phyloP scores from a whole-genome alignment of 2,329 filamentous ascomycete species.

The Aphanocladium album region DNA sequence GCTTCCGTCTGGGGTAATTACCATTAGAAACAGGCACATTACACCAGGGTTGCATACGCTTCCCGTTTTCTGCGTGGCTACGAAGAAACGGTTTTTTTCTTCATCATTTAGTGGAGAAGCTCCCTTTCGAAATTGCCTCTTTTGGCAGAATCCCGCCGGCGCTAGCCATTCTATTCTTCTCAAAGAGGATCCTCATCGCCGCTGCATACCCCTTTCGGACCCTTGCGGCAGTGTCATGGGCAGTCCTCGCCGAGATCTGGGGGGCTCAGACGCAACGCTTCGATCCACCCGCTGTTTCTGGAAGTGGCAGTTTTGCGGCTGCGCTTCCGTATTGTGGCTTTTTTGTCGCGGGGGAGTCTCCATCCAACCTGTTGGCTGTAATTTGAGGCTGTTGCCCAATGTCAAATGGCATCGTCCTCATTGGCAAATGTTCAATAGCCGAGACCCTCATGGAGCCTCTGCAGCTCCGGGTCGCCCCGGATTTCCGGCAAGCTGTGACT shows the following conservation, averaged over 20 bases:
- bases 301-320: constrained; percentile 7
- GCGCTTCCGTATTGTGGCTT: constrained; percentile 1
- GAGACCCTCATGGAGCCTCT: neutral
- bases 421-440: constrained; percentile 9
- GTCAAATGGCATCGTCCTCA: neutral
- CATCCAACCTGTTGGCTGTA: neutral
- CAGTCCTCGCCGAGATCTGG: constrained; percentile 8
- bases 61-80: neutral
- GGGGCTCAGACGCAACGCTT: neutral
- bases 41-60: neutral
- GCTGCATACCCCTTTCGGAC: neutral
- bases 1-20: constrained; percentile 13
- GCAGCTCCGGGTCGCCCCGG: neutral
- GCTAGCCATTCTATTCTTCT: neutral
- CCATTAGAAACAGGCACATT: neutral
- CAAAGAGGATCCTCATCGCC: neutral
- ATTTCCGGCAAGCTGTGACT: neutral
- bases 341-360: neutral
- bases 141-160: neutral
- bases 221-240: neutral
- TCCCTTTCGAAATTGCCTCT: neutral
- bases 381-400: neutral
- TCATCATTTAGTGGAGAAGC: neutral
- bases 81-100: neutral
- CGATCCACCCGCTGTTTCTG: constrained; percentile 1